These are phyloP conservation scores for Craterostigma plantagineum DNA, from an alignment of 257 asterid genomes.

Conservation along the genomic window DNA sequence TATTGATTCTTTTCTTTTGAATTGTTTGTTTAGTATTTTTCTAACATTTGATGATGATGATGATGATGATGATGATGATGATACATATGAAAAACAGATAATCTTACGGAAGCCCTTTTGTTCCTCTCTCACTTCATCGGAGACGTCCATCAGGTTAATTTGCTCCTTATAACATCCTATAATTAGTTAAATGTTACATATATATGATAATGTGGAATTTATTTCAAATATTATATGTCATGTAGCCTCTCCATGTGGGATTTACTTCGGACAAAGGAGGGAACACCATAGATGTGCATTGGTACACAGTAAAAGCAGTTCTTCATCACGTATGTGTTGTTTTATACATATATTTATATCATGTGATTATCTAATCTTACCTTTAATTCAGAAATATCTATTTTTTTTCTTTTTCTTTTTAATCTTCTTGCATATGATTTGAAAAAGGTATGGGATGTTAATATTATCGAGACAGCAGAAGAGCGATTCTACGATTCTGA, in stretches of 20 bases:
- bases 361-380: too few species aligned
- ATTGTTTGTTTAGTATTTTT: too few species aligned
- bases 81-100: conserved; percentile 30
- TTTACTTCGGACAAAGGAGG: conserved; percentile 51
- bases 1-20: not conserved
- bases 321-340: conserved; percentile 54
- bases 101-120: conserved; percentile 65
- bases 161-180: too few species aligned
- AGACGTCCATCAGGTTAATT: conserved; percentile 67
- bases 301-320: conserved; percentile 57
- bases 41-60: too few species aligned
- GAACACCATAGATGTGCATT: conserved; percentile 52
- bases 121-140: conserved; percentile 80
- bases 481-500: conserved; percentile 33
- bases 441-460: conserved; percentile 62
- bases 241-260: conserved; percentile 80
- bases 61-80: not conserved
- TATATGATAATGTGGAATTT: not conserved
- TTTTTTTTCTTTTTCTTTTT: too few species aligned
- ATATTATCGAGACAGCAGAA: conserved; percentile 61
- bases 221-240: not conserved
- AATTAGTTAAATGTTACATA: not conserved
- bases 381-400: too few species aligned
- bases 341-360: not conserved
- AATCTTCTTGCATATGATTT: not conserved